A percentile compares a stretch with the other conserved stretches of the same genome.
Evolutionary conservation across 331 rosid species (phyloP).

Genomic region (Erythrophleum ivorense): DNA sequence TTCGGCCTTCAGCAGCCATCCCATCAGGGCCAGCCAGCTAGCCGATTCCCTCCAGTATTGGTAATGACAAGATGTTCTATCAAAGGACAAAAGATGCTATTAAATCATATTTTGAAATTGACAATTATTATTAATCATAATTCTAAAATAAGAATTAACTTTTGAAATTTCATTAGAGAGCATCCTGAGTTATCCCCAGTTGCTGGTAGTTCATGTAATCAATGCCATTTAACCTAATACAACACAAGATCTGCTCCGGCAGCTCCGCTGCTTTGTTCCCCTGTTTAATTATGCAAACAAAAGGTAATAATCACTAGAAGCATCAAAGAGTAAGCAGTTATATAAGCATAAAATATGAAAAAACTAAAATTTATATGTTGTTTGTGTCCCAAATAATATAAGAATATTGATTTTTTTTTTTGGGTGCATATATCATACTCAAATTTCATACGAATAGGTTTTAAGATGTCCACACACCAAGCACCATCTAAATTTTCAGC

Average conservation of each 20-base stretch:
- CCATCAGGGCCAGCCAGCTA: too few species aligned
- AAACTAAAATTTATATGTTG: background rate
- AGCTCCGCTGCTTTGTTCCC: constrained; percentile 94
- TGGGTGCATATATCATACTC: too few species aligned
- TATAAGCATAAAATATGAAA: background rate
- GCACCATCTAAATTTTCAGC: constrained; percentile 16
- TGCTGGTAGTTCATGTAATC: constrained; percentile 82
- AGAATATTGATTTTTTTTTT: too few species aligned
- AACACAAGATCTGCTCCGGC: constrained; percentile 93
- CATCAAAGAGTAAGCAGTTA: background rate
- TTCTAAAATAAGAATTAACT: constrained; percentile 31
- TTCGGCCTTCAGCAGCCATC: too few species aligned
- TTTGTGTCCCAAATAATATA: background rate
- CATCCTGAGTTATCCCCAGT: constrained; percentile 67
- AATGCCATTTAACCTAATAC: constrained; percentile 86
- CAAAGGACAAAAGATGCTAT: constrained; percentile 5
- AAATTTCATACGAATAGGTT: background rate
- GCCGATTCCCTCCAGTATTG: background rate
- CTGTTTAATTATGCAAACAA: constrained; percentile 56
- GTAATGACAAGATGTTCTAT: background rate
- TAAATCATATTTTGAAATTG: constrained; percentile 29
- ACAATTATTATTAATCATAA: constrained; percentile 33
- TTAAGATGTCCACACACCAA: background rate
- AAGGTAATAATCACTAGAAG: constrained; percentile 11
- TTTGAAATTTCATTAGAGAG: constrained; percentile 47